Conservation (phyloP, 495 filamentous ascomycete species). For the Podospora anserina region DNA sequence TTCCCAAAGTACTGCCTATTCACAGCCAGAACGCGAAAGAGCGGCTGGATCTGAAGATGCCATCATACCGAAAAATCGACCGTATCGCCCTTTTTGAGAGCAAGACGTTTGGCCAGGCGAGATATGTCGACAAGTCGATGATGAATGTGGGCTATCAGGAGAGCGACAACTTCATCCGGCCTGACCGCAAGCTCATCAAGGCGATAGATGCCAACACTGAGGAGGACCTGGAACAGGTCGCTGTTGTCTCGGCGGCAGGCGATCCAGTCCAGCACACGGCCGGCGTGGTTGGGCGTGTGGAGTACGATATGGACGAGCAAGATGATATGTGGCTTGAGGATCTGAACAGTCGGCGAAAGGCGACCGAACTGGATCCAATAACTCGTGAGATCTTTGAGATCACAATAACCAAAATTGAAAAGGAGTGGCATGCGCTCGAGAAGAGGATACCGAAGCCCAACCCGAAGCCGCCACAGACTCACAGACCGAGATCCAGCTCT, state of each 20-base stretch:
- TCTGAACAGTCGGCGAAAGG: slow-evolving; percentile 71
- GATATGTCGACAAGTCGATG: slow-evolving; percentile 84
- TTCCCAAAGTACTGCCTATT: slow-evolving; percentile 52
- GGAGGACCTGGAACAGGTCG: slow-evolving; percentile 71
- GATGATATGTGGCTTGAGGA: slow-evolving; percentile 93
- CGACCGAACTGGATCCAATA: slow-evolving; percentile 70
- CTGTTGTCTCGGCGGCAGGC: slow-evolving; percentile 57
- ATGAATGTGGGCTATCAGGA: slow-evolving; percentile 92
- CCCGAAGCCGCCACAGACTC: slow-evolving; percentile 90
- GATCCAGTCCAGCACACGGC: slow-evolving; percentile 45
- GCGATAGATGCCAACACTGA: slow-evolving; percentile 71
- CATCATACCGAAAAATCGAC: slow-evolving; percentile 56
- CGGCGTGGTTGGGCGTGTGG: slow-evolving; percentile 67
- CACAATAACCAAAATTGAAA: slow-evolving; percentile 97
- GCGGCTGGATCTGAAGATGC: slow-evolving; percentile 56
- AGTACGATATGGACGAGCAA: slow-evolving; percentile 99
- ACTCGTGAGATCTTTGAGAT: slow-evolving; percentile 93
- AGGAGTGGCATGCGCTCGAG: slow-evolving; percentile 95
- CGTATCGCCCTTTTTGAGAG: slow-evolving; percentile 55
- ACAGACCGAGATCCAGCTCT: slow-evolving; percentile 84
- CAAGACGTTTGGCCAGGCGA: slow-evolving; percentile 52
- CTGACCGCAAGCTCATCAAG: slow-evolving; percentile 73
- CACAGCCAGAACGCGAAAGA: slow-evolving; percentile 55
- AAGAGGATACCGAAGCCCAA: slow-evolving; percentile 94
- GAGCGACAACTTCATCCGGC: slow-evolving; percentile 79